phyloP scores from a whole-genome alignment of 352 stramenopile genomes.

The Globisporangium iwayamae region DNA sequence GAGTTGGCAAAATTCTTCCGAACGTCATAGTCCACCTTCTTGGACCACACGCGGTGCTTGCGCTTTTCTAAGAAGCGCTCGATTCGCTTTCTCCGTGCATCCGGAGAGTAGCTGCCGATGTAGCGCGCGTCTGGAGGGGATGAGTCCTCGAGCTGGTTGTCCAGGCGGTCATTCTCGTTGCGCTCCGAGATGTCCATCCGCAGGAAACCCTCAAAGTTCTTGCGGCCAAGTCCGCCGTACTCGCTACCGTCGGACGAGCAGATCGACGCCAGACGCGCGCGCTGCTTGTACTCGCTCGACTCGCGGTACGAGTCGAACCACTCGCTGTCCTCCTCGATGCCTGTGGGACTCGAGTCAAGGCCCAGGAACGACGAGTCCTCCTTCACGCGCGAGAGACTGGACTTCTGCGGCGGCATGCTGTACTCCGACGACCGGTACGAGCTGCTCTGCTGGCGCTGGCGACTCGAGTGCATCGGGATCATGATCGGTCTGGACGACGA shows the following conservation, averaged over 20 bases:
- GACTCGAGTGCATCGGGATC: slow-evolving; percentile 43
- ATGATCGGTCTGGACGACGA: slow-evolving; percentile 53
- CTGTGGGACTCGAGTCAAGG: slow-evolving; percentile 64
- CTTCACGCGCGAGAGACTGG: slow-evolving; percentile 58
- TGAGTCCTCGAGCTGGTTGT: slow-evolving; percentile 26
- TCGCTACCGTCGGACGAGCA: slow-evolving; percentile 77
- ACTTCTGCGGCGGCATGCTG: slow-evolving; percentile 42
- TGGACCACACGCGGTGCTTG: slow-evolving; percentile 92
- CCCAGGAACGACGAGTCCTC: slow-evolving; percentile 56
- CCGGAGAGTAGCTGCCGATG: slow-evolving; percentile 88
- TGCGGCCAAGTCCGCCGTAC: slow-evolving; percentile 64
- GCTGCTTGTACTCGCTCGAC: slow-evolving; percentile 66
- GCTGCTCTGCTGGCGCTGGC: slow-evolving; percentile 20
- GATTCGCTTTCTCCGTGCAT: slow-evolving; percentile 81
- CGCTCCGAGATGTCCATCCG: slow-evolving; percentile 77
- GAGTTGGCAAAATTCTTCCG: slow-evolving; percentile 99
- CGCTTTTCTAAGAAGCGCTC: slow-evolving; percentile 91
- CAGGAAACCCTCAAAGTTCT: slow-evolving; percentile 77
- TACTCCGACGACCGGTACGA: slow-evolving; percentile 24
- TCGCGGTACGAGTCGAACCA: slow-evolving; percentile 57
- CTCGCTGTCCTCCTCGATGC: slow-evolving; percentile 60
- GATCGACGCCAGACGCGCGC: slow-evolving; percentile 60
- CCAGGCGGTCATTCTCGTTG: slow-evolving; percentile 38
- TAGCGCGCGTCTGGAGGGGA: slow-evolving; percentile 46
- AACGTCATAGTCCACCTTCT: slow-evolving; percentile 98